Conservation (phyloP, 2,329 filamentous ascomycete genomes). For the Pyricularia grisea region DNA sequence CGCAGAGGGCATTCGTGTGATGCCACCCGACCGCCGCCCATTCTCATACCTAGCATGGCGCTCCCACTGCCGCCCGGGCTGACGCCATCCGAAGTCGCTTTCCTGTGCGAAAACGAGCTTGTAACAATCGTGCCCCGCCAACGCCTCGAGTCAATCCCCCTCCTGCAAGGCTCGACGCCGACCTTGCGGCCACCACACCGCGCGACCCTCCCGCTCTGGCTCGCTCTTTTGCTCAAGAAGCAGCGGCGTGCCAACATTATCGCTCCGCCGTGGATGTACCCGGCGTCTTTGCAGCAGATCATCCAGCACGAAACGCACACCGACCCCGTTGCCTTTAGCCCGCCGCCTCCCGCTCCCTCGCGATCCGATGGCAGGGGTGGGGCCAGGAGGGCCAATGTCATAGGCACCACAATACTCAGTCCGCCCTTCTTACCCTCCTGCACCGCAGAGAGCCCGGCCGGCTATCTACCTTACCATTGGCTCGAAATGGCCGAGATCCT, state of each 20-base stretch:
- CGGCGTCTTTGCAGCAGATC: slow-evolving; percentile 65
- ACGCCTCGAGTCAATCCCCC: slow-evolving; percentile 72
- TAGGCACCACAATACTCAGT: slow-evolving; percentile 31
- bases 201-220: slow-evolving; percentile 77
- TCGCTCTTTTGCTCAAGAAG: slow-evolving; percentile 88
- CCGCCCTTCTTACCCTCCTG: slow-evolving; percentile 75
- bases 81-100: slow-evolving; percentile 83
- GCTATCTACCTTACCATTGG: slow-evolving; percentile 88
- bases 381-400: slow-evolving; percentile 23
- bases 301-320: slow-evolving; percentile 71
- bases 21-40: neutral
- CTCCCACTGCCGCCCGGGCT: slow-evolving; percentile 45
- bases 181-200: slow-evolving; percentile 73
- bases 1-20: neutral
- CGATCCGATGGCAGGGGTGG: slow-evolving; percentile 37
- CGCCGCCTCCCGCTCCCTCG: slow-evolving; percentile 58
- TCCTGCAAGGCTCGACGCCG: slow-evolving; percentile 72
- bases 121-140: slow-evolving; percentile 90
- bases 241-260: slow-evolving; percentile 90
- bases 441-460: slow-evolving; percentile 57
- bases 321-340: slow-evolving; percentile 62
- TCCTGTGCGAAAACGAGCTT: slow-evolving; percentile 95
- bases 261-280: slow-evolving; percentile 79
- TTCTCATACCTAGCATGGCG: slow-evolving; percentile 30
- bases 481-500: slow-evolving; percentile 83